Evolutionary conservation across 768 basidiomycete species (phyloP).

Genomic region (Boletus coccyginus): DNA sequence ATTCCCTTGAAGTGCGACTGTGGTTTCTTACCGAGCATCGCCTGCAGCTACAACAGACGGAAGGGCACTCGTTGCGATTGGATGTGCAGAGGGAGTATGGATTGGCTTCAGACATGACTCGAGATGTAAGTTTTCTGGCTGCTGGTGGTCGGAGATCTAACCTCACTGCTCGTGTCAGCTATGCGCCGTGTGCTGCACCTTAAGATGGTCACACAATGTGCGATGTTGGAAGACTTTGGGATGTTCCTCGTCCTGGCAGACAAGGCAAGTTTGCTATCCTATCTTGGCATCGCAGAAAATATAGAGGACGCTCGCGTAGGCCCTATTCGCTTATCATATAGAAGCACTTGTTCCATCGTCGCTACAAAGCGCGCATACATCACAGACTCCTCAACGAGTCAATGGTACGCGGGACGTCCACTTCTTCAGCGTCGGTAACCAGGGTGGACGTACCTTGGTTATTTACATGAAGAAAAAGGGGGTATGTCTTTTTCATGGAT

Average conservation of each 20-base stretch:
- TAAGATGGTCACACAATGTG: constrained; percentile 92
- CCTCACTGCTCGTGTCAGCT: constrained; percentile 42
- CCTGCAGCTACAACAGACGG: constrained; percentile 74
- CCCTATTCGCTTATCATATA: constrained; percentile 91
- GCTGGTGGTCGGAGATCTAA: not conserved
- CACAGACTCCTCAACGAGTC: constrained; percentile 85
- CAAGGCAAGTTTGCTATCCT: constrained; percentile 48
- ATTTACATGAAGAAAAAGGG: constrained; percentile 97
- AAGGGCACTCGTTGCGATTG: constrained; percentile 85
- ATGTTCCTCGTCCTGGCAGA: constrained; percentile 95
- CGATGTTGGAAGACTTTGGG: constrained; percentile 94
- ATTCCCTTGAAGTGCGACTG: not conserved
- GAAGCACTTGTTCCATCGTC: constrained; percentile 94
- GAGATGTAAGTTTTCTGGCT: constrained; percentile 47
- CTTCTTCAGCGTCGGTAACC: constrained; percentile 91
- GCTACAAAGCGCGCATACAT: constrained; percentile 60
- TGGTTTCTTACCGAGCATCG: constrained; percentile 8
- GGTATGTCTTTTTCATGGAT: constrained; percentile 33
- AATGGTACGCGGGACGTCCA: constrained; percentile 90
- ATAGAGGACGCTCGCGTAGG: constrained; percentile 37
- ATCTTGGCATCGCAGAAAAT: not conserved
- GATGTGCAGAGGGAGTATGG: constrained; percentile 95
- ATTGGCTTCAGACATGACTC: constrained; percentile 91
- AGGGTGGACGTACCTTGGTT: constrained; percentile 85
- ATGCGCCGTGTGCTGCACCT: constrained; percentile 92